phyloP scores from a whole-genome alignment of 495 filamentous ascomycete genomes.

The Penicillium roqueforti region DNA sequence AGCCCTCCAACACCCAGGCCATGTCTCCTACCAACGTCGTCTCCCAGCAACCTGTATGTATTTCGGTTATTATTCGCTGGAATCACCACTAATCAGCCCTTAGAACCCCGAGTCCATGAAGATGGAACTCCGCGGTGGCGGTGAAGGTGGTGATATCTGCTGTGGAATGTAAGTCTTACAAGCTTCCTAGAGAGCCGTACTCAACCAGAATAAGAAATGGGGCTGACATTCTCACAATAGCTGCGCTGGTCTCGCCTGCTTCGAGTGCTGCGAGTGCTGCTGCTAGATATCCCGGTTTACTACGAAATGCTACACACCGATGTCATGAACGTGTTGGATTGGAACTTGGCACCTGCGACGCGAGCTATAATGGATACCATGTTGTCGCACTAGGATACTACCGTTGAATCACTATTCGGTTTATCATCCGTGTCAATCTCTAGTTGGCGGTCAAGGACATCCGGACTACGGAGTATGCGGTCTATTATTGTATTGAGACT shows the following conservation, averaged over 20 bases:
- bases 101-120: constrained; percentile 5
- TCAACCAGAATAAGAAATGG: background rate
- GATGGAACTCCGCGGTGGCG: constrained; percentile 9
- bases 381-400: background rate
- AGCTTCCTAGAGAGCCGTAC: background rate
- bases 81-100: background rate
- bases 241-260: constrained; percentile 8
- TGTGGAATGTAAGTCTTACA: constrained; percentile 6
- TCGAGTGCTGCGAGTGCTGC: constrained; percentile 12
- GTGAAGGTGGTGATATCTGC: constrained; percentile 8
- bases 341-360: background rate
- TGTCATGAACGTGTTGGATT: background rate
- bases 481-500: background rate
- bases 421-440: background rate
- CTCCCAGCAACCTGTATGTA: constrained; percentile 5
- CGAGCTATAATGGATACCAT: background rate
- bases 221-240: background rate
- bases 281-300: background rate
- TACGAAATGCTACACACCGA: background rate
- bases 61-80: background rate
- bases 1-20: background rate
- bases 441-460: background rate
- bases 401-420: background rate
- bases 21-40: constrained; percentile 3
- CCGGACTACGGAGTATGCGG: background rate